phyloP scores from a whole-genome alignment of 2,329 filamentous ascomycete species.

The Myotisia sp. region DNA sequence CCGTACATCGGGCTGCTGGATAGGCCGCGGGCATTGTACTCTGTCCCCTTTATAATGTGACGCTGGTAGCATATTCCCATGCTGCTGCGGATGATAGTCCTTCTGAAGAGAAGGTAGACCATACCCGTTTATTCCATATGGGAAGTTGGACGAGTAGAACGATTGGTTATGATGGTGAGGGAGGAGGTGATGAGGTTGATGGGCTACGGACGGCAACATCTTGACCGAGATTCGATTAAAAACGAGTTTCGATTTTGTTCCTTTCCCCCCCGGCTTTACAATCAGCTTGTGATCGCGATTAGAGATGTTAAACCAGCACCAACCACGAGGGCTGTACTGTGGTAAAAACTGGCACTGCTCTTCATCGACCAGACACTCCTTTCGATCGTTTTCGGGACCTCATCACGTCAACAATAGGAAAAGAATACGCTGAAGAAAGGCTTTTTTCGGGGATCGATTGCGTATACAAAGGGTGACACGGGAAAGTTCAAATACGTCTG shows the following conservation, averaged over 20 bases:
- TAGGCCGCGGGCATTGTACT: constrained; percentile 26
- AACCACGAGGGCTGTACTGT: not conserved
- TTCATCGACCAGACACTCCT: constrained; percentile 26
- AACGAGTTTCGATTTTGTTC: not conserved
- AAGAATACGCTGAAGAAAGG: not conserved
- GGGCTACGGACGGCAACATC: constrained; percentile 37
- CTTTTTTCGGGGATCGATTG: too few species aligned
- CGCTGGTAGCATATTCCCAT: constrained; percentile 18
- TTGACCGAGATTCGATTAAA: constrained; percentile 13
- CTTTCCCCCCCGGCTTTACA: not conserved
- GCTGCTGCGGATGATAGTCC: constrained; percentile 5
- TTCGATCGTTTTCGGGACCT: constrained; percentile 33
- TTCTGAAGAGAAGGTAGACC: constrained; percentile 16
- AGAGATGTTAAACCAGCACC: constrained; percentile 1
- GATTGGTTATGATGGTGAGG: constrained; percentile 25
- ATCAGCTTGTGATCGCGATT: too few species aligned
- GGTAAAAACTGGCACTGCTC: constrained; percentile 2
- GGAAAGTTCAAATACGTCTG: too few species aligned
- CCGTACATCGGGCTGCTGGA: constrained; percentile 24
- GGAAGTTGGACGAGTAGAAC: constrained; percentile 18
- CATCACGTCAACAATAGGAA: constrained; percentile 23
- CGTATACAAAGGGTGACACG: too few species aligned
- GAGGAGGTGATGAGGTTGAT: constrained; percentile 28
- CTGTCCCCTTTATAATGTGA: constrained; percentile 14
- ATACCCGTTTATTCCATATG: constrained; percentile 21